Conservation (phyloP, 257 asterid species). For the Penstemon barbatus region DNA sequence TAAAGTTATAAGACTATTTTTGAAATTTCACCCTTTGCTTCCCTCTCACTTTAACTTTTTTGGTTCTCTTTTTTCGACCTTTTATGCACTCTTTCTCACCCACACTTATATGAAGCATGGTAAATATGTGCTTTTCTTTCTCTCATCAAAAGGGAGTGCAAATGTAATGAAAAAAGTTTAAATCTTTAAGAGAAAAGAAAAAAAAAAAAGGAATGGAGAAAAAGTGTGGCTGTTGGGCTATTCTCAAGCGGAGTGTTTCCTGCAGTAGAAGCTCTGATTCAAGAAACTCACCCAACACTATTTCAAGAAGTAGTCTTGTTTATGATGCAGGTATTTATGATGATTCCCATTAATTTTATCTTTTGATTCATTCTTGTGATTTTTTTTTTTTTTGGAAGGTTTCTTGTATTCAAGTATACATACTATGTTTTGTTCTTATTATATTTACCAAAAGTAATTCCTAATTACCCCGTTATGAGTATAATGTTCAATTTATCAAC, state of each 20-base stretch:
- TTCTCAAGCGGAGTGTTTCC: conserved; percentile 56
- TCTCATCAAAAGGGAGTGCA: conserved; percentile 26
- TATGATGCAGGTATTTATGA: conserved; percentile 70
- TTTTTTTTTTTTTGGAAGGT: background rate
- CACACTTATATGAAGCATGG: conserved; percentile 41
- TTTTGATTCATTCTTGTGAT: conserved; percentile 8
- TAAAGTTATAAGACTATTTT: too few relatives aligned
- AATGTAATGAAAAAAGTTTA: conserved; percentile 31
- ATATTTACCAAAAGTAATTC: too few relatives aligned
- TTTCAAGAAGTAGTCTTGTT: conserved; percentile 83
- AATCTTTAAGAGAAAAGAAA: conserved; percentile 28
- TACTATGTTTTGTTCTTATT: background rate
- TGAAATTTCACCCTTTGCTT: background rate
- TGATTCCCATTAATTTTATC: background rate
- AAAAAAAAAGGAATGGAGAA: conserved; percentile 58
- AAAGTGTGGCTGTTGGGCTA: conserved; percentile 85
- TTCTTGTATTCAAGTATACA: too few relatives aligned
- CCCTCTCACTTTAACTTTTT: conserved; percentile 15
- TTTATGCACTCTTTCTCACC: conserved; percentile 22
- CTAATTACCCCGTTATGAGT: too few relatives aligned
- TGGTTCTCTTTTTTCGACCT: conserved; percentile 1
- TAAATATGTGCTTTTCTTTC: conserved; percentile 33
- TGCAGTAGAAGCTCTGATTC: conserved; percentile 52
- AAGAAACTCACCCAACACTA: conserved; percentile 48
- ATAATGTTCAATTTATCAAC: too few relatives aligned